These are phyloP conservation scores for Colletotrichum musicola DNA, from an alignment of 2,329 filamentous ascomycete species.

Conservation along the genomic window DNA sequence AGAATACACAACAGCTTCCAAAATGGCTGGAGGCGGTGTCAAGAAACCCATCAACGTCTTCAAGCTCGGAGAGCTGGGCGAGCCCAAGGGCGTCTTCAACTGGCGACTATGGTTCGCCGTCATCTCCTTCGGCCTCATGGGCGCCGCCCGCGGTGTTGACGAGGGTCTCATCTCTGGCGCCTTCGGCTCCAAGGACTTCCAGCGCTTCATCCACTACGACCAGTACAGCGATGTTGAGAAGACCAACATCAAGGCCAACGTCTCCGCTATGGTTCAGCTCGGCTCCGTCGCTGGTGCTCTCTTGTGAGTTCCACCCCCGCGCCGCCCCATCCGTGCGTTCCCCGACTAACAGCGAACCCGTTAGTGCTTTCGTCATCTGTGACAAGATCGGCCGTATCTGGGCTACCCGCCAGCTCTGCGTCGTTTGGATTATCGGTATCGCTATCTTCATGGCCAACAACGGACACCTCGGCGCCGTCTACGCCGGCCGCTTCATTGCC, in stretches of 20 bases:
- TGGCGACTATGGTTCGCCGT: constrained; percentile 85
- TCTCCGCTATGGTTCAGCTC: constrained; percentile 85
- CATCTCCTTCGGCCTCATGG: constrained; percentile 79
- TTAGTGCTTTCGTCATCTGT: constrained; percentile 69
- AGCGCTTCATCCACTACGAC: constrained; percentile 68
- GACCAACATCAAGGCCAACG: constrained; percentile 80
- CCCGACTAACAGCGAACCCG: constrained; percentile 8
- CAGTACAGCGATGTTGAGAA: constrained; percentile 64
- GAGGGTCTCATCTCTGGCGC: constrained; percentile 83
- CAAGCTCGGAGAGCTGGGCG: constrained; percentile 71
- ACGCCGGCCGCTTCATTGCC: constrained; percentile 75
- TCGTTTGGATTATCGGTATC: constrained; percentile 70
- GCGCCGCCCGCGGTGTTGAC: constrained; percentile 82
- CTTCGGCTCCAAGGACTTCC: constrained; percentile 75
- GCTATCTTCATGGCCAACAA: constrained; percentile 69
- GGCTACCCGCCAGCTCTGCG: constrained; percentile 69
- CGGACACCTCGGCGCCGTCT: constrained; percentile 69
- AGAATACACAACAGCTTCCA: constrained; percentile 7
- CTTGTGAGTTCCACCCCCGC: constrained; percentile 51
- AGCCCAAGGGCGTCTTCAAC: constrained; percentile 79
- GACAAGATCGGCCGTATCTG: constrained; percentile 73
- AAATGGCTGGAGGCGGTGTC: constrained; percentile 53
- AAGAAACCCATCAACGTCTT: constrained; percentile 74
- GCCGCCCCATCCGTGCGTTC: not conserved
- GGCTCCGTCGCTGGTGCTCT: constrained; percentile 80